Evolutionary conservation across 805 yeast species (phyloP).

Genomic region (Schwanniomyces vanrijiae): DNA sequence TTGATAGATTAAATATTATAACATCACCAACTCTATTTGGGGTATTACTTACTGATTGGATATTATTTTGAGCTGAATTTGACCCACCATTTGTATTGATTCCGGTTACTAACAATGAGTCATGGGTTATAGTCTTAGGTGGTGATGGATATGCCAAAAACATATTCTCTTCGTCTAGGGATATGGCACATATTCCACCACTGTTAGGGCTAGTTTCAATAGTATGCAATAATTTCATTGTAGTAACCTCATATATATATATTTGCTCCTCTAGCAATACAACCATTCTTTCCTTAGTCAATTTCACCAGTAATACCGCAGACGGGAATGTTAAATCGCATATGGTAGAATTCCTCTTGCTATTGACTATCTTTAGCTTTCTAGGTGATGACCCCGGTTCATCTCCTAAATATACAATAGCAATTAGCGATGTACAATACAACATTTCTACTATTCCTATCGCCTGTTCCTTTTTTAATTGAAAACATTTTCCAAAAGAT

Average conservation of each 20-base stretch:
- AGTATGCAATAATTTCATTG: slow-evolving; percentile 43
- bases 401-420: slow-evolving; percentile 77
- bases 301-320: slow-evolving; percentile 38
- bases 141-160: slow-evolving; percentile 77
- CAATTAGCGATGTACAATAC: slow-evolving; percentile 82
- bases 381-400: slow-evolving; percentile 75
- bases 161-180: slow-evolving; percentile 47
- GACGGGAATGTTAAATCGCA: slow-evolving; percentile 45
- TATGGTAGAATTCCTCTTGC: slow-evolving; percentile 58
- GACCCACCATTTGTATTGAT: slow-evolving; percentile 41
- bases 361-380: slow-evolving; percentile 77
- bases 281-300: slow-evolving; percentile 32
- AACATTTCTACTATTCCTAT: slow-evolving; percentile 84
- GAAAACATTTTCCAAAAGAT: slow-evolving; percentile 30
- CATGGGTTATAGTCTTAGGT: slow-evolving; percentile 53
- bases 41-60: slow-evolving; percentile 39
- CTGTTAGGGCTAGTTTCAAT: slow-evolving; percentile 44
- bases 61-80: slow-evolving; percentile 38
- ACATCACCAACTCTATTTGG: slow-evolving; percentile 64
- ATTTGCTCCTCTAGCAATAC: slow-evolving; percentile 45
- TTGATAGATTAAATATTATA: slow-evolving; percentile 73
- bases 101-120: slow-evolving; percentile 40
- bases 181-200: slow-evolving; percentile 61
- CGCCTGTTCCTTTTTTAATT: slow-evolving; percentile 44
- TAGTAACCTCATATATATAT: slow-evolving; percentile 40